Conservation (phyloP, 2,329 filamentous ascomycete genomes). For the Beauveria sp. region DNA sequence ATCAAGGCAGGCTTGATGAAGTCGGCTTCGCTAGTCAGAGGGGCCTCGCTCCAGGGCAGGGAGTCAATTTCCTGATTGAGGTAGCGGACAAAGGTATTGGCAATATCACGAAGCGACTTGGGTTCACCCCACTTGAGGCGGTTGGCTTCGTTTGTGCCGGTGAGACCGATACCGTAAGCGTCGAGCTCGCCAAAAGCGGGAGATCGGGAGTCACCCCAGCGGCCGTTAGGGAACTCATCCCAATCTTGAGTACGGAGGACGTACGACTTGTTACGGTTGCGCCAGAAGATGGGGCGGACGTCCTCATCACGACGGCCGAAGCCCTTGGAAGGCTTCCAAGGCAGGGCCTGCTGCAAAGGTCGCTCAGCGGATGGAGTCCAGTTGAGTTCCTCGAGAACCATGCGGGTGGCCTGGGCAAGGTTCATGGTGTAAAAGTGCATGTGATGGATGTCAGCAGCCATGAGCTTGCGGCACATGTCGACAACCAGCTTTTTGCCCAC, state of each 20-base stretch:
- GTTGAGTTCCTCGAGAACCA: constrained; percentile 85
- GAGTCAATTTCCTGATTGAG: constrained; percentile 72
- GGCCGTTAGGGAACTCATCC: constrained; percentile 98
- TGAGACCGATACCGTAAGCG: constrained; percentile 86
- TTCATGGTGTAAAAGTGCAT: constrained; percentile 99
- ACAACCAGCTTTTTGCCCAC: constrained; percentile 82
- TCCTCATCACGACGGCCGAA: constrained; percentile 86
- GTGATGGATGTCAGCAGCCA: constrained; percentile 75
- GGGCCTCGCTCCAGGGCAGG: constrained; percentile 88
- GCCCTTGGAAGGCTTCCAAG: constrained; percentile 91
- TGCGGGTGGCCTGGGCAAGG: constrained; percentile 83
- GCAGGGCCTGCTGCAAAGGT: constrained; percentile 80
- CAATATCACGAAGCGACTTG: constrained; percentile 68
- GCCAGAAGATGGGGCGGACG: constrained; percentile 97
- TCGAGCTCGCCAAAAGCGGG: constrained; percentile 95
- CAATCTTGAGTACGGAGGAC: constrained; percentile 93
- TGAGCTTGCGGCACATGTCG: constrained; percentile 79
- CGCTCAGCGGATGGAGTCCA: constrained; percentile 71
- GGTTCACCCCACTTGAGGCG: constrained; percentile 92
- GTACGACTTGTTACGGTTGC: constrained; percentile 93
- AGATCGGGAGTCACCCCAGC: constrained; percentile 95
- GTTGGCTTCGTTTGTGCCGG: constrained; percentile 92
- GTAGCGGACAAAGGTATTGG: constrained; percentile 77
- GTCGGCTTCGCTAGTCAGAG: constrained; percentile 76
- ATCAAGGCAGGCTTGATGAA: constrained; percentile 70